phyloP scores from a whole-genome alignment of 139 green algal species.

The Tetradesmus obliquus region DNA sequence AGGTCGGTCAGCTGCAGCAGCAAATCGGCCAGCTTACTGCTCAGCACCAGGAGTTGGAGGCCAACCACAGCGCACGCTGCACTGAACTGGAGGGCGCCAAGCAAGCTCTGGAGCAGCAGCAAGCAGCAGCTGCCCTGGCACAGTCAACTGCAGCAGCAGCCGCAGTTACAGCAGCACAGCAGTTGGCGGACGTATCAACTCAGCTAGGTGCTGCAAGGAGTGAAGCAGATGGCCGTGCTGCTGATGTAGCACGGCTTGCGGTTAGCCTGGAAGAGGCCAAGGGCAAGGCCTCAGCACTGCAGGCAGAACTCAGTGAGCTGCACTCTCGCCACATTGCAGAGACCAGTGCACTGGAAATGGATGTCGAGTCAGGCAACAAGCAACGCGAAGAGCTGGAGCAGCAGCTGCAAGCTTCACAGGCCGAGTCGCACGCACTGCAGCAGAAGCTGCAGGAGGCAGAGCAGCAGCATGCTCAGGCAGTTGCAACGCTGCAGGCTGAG shows the following conservation, averaged over 20 bases:
- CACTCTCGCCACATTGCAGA: conserved; percentile 20
- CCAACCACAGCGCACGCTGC: neutral
- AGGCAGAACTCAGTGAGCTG: conserved; percentile 15
- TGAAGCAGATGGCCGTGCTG: neutral
- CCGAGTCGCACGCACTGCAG: neutral
- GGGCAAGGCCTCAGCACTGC: neutral
- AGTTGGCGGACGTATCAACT: neutral
- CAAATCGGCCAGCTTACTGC: conserved; percentile 6
- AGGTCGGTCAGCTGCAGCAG: neutral
- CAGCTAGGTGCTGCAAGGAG: neutral
- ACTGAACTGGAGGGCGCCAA: neutral
- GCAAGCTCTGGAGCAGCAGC: conserved; percentile 9
- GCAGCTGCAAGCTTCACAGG: neutral
- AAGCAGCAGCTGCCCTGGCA: neutral
- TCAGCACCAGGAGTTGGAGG: neutral
- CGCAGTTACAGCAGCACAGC: neutral
- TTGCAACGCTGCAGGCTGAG: neutral
- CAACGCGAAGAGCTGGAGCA: conserved; percentile 11
- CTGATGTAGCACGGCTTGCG: neutral
- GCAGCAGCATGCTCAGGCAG: neutral
- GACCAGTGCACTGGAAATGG: neutral
- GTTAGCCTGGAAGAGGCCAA: neutral
- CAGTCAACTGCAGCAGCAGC: neutral
- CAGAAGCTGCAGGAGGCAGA: neutral
- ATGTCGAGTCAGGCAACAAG: neutral